A percentile compares a stretch with the other conserved stretches of the same genome.
Evolutionary conservation across 805 yeast species (phyloP).

Genomic region (Ogataea nakhonphanomensis): DNA sequence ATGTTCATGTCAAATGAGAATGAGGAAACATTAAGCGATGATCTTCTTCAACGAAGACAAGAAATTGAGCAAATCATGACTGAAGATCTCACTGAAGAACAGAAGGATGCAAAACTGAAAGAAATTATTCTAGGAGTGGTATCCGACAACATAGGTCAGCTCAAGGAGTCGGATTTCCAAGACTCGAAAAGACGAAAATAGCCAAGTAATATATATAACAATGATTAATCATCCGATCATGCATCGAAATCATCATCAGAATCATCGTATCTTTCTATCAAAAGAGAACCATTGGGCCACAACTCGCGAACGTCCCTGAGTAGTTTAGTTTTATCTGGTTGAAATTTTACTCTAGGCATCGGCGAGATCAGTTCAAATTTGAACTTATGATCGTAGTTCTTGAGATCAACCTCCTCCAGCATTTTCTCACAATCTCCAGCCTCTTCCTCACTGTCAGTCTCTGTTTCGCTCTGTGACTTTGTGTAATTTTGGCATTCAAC

Average conservation of each 20-base stretch:
- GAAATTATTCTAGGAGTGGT: conserved; percentile 66
- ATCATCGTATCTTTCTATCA: conserved; percentile 30
- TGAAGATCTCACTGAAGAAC: conserved; percentile 50
- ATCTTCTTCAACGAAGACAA: conserved; percentile 53
- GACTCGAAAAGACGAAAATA: conserved; percentile 24
- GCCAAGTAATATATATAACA: background rate
- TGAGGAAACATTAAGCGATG: conserved; percentile 37
- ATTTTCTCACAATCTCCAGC: conserved; percentile 7
- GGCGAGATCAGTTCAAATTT: conserved; percentile 35
- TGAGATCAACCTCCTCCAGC: conserved; percentile 7
- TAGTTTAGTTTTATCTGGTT: conserved; percentile 16
- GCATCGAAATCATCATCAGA: conserved; percentile 17
- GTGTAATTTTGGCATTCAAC: conserved; percentile 40
- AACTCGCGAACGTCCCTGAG: conserved; percentile 29
- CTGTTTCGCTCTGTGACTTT: conserved; percentile 9
- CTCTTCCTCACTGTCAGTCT: conserved; percentile 12
- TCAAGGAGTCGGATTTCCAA: conserved; percentile 17
- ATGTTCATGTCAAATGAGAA: conserved; percentile 50
- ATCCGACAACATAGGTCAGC: conserved; percentile 37
- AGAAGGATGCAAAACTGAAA: conserved; percentile 75
- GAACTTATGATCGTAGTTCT: conserved; percentile 24
- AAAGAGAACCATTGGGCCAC: conserved; percentile 38
- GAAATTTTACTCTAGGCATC: conserved; percentile 33
- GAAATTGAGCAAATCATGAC: conserved; percentile 63
- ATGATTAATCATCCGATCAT: conserved; percentile 1